A percentile compares a stretch with the other conserved stretches of the same genome.
Conservation (phyloP, 2,329 filamentous ascomycete species). For the Calonectria pseudoreteaudii region DNA sequence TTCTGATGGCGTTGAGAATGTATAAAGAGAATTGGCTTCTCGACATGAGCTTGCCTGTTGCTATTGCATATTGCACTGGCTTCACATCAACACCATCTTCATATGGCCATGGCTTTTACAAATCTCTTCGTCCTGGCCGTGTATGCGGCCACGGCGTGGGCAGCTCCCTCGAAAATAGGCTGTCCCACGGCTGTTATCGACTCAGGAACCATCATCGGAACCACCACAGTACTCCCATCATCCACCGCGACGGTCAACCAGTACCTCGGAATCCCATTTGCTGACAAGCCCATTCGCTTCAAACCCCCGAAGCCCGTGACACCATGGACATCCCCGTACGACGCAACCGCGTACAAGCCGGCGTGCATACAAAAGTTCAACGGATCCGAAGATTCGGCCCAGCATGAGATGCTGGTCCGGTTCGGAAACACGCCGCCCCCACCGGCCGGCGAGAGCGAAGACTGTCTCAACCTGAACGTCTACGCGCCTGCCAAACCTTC, state of each 20-base stretch:
- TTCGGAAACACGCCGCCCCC: conserved; percentile 39
- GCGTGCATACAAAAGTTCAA: conserved; percentile 44
- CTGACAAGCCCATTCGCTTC: conserved; percentile 42
- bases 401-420: conserved; percentile 28
- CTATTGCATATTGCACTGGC: neutral
- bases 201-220: conserved; percentile 32
- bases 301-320: conserved; percentile 30
- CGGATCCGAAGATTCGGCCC: conserved; percentile 24
- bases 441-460: conserved; percentile 43
- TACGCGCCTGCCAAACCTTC: conserved; percentile 40
- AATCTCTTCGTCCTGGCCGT: conserved; percentile 5
- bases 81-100: neutral
- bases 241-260: conserved; percentile 37
- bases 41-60: neutral
- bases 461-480: conserved; percentile 51
- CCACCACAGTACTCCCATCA: conserved; percentile 26
- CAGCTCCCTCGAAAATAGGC: neutral
- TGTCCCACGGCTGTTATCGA: conserved; percentile 34
- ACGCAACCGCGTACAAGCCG: conserved; percentile 39
- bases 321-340: conserved; percentile 34
- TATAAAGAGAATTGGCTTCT: neutral
- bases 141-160: neutral
- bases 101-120: conserved; percentile 20
- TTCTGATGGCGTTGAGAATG: too few relatives aligned
- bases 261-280: conserved; percentile 49